phyloP scores from a whole-genome alignment of 116 monocot species.

The Dioscorea cayenensis region DNA sequence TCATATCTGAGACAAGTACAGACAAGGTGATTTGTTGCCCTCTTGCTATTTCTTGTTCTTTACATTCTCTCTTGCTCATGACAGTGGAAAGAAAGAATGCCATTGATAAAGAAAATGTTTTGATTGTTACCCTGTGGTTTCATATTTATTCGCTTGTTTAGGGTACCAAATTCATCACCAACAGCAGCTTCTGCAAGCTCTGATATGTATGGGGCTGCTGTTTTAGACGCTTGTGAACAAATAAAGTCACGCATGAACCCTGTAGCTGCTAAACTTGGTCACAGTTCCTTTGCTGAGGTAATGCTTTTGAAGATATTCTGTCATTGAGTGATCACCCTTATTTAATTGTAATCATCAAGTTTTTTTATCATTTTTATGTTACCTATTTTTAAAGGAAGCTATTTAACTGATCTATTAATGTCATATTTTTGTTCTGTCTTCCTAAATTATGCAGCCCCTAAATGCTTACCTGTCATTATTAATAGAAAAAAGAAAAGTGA shows the following conservation, averaged over 20 bases:
- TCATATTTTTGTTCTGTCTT: too few species aligned
- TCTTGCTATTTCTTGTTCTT: neutral
- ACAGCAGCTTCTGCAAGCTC: conserved; percentile 98
- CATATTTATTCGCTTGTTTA: conserved; percentile 22
- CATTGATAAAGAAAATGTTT: neutral
- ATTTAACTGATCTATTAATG: too few species aligned
- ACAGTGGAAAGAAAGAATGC: neutral
- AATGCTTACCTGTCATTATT: too few species aligned
- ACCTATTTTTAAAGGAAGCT: too few species aligned
- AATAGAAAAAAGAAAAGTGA: too few species aligned
- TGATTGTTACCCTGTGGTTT: neutral
- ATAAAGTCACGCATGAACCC: conserved; percentile 83
- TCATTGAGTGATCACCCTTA: too few species aligned
- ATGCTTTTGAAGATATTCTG: neutral
- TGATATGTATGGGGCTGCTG: conserved; percentile 95
- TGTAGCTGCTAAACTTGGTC: conserved; percentile 34
- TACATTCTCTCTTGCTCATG: neutral
- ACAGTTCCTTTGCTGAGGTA: conserved; percentile 73
- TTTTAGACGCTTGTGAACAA: conserved; percentile 93
- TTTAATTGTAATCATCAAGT: too few species aligned
- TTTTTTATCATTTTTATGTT: too few species aligned
- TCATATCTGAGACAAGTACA: conserved; percentile 92
- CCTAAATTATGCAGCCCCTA: too few species aligned
- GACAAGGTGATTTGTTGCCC: conserved; percentile 54
- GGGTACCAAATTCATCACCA: conserved; percentile 96